A percentile compares a stretch with the other conserved stretches of the same genome.
These are phyloP conservation scores for Heterococcus sp. DNA, from an alignment of 108 stramenopile species.

Conservation along the genomic window DNA sequence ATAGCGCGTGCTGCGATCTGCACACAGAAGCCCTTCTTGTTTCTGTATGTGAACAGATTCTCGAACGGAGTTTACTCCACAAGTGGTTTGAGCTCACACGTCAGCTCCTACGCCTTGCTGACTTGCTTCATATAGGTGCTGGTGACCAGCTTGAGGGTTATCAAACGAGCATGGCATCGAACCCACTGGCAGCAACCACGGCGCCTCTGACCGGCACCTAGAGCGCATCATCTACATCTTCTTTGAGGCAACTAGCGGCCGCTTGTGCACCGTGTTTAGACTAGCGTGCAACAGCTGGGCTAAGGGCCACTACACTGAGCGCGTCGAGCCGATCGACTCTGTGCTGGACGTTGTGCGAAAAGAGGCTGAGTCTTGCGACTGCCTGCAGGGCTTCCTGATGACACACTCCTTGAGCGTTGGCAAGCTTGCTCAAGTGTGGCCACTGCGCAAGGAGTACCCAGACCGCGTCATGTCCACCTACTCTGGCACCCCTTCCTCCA, in stretches of 20 bases:
- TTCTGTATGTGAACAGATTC: too few relatives aligned
- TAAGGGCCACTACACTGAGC: constrained; percentile 95
- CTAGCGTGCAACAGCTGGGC: constrained; percentile 87
- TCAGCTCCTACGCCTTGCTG: too few relatives aligned
- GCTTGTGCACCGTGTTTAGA: constrained; percentile 83
- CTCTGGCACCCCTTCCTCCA: constrained; percentile 80
- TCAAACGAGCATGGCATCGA: constrained; percentile 76
- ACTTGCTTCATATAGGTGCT: too few relatives aligned
- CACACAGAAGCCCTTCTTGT: too few relatives aligned
- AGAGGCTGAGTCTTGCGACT: constrained; percentile 84
- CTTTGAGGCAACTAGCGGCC: constrained; percentile 73
- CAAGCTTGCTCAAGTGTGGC: constrained; percentile 77
- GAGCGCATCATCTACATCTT: constrained; percentile 81
- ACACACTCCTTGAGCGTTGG: constrained; percentile 83
- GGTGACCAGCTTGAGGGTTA: too few relatives aligned
- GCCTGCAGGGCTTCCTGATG: constrained; percentile 79
- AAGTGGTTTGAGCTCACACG: too few relatives aligned
- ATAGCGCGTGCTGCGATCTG: too few relatives aligned
- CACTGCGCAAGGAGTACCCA: constrained; percentile 91
- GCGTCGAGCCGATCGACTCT: constrained; percentile 88
- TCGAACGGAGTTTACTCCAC: too few relatives aligned
- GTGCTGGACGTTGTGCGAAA: constrained; percentile 89
- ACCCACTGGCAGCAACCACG: constrained; percentile 60
- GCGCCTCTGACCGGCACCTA: constrained; percentile 78
- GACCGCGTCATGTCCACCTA: constrained; percentile 84